Percentiles rank a stretch among this genome's conserved stretches.
Evolutionary conservation across 495 filamentous ascomycete genomes (phyloP).

Genomic region (Penicillium manginii): DNA sequence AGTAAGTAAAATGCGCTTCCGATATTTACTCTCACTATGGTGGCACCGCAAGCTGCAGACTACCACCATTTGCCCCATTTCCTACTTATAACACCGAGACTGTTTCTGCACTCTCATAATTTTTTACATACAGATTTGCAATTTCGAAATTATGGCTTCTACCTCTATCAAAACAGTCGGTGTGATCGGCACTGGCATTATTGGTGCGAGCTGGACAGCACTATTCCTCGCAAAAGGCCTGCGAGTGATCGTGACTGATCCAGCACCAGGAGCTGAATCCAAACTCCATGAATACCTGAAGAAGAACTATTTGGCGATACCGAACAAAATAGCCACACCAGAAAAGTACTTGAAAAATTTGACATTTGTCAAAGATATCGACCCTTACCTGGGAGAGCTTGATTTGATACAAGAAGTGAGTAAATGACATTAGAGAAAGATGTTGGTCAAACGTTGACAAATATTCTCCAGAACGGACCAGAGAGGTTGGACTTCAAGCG

Average conservation of each 20-base stretch:
- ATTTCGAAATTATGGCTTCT: not conserved
- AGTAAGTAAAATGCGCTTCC: not conserved
- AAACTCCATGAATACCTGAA: conserved; percentile 16
- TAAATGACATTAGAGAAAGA: not conserved
- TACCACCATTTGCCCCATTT: not conserved
- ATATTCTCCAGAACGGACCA: conserved; percentile 19
- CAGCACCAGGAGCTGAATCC: conserved; percentile 22
- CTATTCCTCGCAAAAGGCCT: conserved; percentile 25
- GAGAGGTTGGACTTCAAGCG: conserved; percentile 27
- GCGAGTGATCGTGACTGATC: conserved; percentile 25
- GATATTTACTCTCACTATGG: not conserved
- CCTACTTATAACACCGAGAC: not conserved
- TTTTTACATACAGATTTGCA: not conserved
- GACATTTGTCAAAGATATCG: conserved; percentile 20
- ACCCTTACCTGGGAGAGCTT: conserved; percentile 9
- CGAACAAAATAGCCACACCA: not conserved
- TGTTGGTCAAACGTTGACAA: no score
- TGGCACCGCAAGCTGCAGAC: not conserved
- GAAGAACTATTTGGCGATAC: not conserved
- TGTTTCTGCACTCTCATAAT: not conserved
- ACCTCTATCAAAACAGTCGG: conserved; percentile 16
- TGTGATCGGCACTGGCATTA: conserved; percentile 27
- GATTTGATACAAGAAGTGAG: conserved; percentile 26
- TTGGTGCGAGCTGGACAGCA: conserved; percentile 28
- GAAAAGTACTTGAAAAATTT: conserved; percentile 9